Evolutionary conservation across 345 rosid species (phyloP).

Genomic region (Populus tremula): DNA sequence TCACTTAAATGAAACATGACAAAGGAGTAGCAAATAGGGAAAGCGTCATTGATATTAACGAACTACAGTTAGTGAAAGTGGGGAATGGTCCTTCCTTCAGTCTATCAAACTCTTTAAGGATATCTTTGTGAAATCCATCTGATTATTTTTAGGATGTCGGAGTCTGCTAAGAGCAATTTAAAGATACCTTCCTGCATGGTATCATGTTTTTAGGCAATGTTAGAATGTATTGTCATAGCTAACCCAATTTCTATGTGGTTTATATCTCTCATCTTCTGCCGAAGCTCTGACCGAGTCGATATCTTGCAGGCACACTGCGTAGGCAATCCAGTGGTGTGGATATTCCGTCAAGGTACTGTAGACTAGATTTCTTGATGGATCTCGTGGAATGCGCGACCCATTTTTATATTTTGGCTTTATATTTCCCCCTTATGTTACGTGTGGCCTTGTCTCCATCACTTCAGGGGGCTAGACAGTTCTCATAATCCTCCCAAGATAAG

Average conservation of each 20-base stretch:
- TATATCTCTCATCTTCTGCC: background rate
- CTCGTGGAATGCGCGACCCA: background rate
- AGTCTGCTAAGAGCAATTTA: background rate
- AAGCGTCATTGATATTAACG: background rate
- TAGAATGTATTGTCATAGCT: background rate
- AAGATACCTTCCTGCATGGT: background rate
- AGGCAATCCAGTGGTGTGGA: slow-evolving; percentile 76
- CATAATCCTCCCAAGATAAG: slow-evolving; percentile 49
- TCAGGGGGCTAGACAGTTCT: slow-evolving; percentile 52
- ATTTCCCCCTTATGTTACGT: background rate
- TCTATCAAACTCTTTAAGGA: background rate
- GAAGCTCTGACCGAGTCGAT: slow-evolving; percentile 1
- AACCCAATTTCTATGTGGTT: background rate
- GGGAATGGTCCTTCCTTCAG: background rate
- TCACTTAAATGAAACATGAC: background rate
- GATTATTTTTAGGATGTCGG: background rate
- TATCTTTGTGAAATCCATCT: background rate
- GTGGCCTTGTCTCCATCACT: slow-evolving; percentile 6
- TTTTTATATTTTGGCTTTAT: background rate
- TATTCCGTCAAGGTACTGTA: slow-evolving; percentile 51
- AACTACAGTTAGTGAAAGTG: background rate
- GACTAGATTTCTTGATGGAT: slow-evolving; percentile 6
- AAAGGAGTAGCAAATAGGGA: background rate
- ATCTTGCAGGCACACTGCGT: slow-evolving; percentile 51
- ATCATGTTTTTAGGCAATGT: background rate